phyloP scores from a whole-genome alignment of 768 basidiomycete species.

The Astraeus odoratus region DNA sequence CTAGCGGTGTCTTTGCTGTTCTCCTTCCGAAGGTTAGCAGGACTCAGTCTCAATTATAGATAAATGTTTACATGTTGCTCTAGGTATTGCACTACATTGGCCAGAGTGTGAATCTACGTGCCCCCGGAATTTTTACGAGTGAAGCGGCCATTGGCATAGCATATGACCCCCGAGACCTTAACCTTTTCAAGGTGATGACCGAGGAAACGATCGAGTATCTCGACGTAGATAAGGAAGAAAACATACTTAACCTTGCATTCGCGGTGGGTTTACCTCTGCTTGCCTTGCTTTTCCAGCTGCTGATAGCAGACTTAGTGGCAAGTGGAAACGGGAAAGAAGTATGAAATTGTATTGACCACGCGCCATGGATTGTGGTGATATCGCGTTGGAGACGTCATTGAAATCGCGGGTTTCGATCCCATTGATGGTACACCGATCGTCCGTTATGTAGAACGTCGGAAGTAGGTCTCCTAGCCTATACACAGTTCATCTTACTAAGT shows the following conservation, averaged over 20 bases:
- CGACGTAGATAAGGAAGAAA: constrained; percentile 10
- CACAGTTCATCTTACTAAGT: not conserved
- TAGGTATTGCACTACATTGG: constrained; percentile 12
- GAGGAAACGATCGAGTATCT: constrained; percentile 16
- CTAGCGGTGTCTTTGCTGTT: constrained; percentile 13
- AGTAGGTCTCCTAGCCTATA: not conserved
- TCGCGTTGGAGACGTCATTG: constrained; percentile 2
- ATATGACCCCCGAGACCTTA: constrained; percentile 7
- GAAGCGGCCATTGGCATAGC: constrained; percentile 11
- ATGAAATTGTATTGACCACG: constrained; percentile 6
- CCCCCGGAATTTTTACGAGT: constrained; percentile 12
- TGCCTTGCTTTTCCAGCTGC: not conserved
- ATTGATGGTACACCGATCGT: constrained; percentile 4
- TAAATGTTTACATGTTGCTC: not conserved
- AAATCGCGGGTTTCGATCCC: constrained; percentile 6
- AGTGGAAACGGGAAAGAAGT: not conserved
- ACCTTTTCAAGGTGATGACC: constrained; percentile 11
- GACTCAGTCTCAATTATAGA: not conserved
- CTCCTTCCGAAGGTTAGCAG: constrained; percentile 10
- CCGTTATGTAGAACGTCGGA: constrained; percentile 3
- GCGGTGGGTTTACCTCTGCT: constrained; percentile 3
- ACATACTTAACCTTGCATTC: constrained; percentile 6
- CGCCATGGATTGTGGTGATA: constrained; percentile 8
- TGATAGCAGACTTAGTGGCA: constrained; percentile 2
- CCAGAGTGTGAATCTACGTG: constrained; percentile 9